phyloP scores from a whole-genome alignment of 192 early-diverging fungal genomes.

The Backusella mclennaniae region DNA sequence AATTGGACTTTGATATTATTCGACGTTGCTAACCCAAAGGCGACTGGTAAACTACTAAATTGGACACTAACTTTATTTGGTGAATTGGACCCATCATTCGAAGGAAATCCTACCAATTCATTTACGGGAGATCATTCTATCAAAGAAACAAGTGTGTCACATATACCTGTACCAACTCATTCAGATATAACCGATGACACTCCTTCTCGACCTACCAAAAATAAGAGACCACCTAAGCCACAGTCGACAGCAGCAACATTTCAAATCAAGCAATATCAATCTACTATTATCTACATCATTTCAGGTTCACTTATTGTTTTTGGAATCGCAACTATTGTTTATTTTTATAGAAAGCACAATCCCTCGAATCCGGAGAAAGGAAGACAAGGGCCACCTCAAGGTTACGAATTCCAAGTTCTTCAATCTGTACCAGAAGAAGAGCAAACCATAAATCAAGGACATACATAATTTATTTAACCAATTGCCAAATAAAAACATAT shows the following conservation, averaged over 20 bases:
- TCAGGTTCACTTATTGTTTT: constrained; percentile 18
- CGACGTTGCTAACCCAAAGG: constrained; percentile 50
- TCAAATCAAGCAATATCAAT: not conserved
- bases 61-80: constrained; percentile 63
- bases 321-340: constrained; percentile 9
- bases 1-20: constrained; percentile 73
- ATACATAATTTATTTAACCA: not conserved
- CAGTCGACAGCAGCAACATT: not conserved
- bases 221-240: not conserved
- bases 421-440: not conserved
- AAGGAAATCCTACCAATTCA: not conserved
- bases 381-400: constrained; percentile 8
- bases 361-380: not conserved
- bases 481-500: not conserved
- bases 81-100: constrained; percentile 24
- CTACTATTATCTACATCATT: constrained; percentile 10
- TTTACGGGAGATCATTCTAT: not conserved
- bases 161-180: not conserved
- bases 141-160: not conserved
- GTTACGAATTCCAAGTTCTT: constrained; percentile 21
- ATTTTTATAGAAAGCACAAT: not conserved
- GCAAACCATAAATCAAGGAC: not conserved
- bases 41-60: constrained; percentile 52
- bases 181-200: not conserved
- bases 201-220: constrained; percentile 11